Conservation (phyloP, 148 eudicot species). For the Vaccinium macrocarpon region DNA sequence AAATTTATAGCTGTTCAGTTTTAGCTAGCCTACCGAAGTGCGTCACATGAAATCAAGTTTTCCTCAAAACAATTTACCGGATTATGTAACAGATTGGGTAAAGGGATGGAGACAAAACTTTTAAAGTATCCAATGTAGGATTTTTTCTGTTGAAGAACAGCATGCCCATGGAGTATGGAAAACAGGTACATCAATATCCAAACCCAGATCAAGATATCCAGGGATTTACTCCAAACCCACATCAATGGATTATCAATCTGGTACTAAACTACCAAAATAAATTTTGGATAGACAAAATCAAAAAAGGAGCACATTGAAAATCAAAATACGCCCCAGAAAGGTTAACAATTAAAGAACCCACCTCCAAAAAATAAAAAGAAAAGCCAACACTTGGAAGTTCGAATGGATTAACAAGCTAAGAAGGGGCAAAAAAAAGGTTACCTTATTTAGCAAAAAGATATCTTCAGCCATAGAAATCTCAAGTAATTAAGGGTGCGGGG, state of each 20-base stretch:
- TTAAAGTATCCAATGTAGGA: background rate
- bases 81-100: background rate
- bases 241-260: conserved; percentile 8
- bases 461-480: conserved; percentile 7
- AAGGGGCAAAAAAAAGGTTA: background rate
- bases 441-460: background rate
- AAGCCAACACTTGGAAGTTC: conserved; percentile 20
- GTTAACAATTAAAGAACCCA: background rate
- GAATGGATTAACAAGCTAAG: conserved; percentile 5
- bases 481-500: background rate
- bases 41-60: too few relatives aligned
- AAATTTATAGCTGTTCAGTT: background rate
- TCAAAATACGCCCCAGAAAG: background rate
- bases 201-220: conserved; percentile 1
- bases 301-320: background rate
- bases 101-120: background rate
- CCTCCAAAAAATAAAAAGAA: conserved; percentile 13
- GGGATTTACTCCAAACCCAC: conserved; percentile 9
- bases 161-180: background rate
- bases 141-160: background rate
- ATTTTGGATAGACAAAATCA: background rate
- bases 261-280: background rate
- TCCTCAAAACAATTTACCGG: background rate
- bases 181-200: background rate
- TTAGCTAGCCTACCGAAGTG: too few relatives aligned